A percentile compares a stretch with the other conserved stretches of the same genome.
Conservation (phyloP, 305 asterid genomes). For the Fraxinus ornus region DNA sequence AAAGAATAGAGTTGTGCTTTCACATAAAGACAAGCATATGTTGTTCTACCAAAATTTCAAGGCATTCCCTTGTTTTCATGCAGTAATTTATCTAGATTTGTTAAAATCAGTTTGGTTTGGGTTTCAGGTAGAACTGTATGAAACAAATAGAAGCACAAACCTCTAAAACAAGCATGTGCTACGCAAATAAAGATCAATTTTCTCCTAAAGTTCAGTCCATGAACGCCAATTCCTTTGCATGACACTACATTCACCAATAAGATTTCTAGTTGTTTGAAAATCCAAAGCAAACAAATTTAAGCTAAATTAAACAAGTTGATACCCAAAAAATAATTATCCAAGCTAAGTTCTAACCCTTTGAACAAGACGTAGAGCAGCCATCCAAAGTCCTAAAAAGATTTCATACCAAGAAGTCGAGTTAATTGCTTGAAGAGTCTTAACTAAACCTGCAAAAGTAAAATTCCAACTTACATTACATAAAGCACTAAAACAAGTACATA, state of each 20-base stretch:
- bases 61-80: not conserved
- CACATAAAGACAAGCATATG: not conserved
- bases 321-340: constrained; percentile 5
- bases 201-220: not conserved
- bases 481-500: constrained; percentile 12
- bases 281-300: not conserved
- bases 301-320: not conserved
- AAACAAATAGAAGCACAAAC: not conserved
- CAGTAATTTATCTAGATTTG: not conserved
- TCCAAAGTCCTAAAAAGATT: constrained; percentile 93
- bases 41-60: not conserved
- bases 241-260: not conserved
- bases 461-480: constrained; percentile 21
- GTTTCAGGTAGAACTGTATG: not conserved
- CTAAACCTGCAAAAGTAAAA: constrained; percentile 64
- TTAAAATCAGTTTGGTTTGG: not conserved
- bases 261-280: not conserved
- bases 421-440: constrained; percentile 83
- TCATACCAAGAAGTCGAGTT: constrained; percentile 84
- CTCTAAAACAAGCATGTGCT: not conserved
- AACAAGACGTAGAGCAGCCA: constrained; percentile 92
- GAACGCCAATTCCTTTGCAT: not conserved
- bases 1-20: not conserved
- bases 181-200: not conserved
- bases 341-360: constrained; percentile 71